phyloP scores from a whole-genome alignment of 306 rosid species.

The Prosopis cineraria region DNA sequence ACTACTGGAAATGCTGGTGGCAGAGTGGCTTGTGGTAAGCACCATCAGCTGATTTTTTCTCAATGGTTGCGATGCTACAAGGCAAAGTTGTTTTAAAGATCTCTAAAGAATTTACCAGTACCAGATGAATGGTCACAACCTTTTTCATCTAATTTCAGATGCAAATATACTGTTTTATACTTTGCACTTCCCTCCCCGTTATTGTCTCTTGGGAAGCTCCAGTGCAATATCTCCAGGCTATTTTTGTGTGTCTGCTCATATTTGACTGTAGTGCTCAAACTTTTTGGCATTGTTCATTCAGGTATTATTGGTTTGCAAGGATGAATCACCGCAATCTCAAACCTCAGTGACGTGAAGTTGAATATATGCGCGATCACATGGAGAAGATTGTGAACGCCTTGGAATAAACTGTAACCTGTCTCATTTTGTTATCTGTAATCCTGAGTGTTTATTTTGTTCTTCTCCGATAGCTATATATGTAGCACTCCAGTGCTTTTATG shows the following conservation, averaged over 20 bases:
- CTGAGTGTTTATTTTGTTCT: constrained; percentile 12
- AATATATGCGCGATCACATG: background rate
- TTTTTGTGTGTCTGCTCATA: background rate
- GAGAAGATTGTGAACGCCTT: background rate
- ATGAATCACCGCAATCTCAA: constrained; percentile 34
- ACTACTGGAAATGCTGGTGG: constrained; percentile 97
- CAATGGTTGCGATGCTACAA: background rate
- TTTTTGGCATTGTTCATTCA: constrained; percentile 24
- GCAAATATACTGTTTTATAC: background rate
- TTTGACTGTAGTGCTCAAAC: constrained; percentile 7
- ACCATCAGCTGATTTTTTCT: background rate
- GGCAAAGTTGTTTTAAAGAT: background rate
- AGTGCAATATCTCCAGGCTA: background rate
- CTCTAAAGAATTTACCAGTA: background rate
- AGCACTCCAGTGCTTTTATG: background rate
- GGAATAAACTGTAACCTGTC: constrained; percentile 38
- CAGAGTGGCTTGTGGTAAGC: constrained; percentile 89
- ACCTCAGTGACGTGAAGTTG: constrained; percentile 7
- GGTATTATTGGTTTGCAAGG: constrained; percentile 92
- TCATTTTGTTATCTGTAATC: constrained; percentile 38
- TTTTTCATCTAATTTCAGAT: background rate
- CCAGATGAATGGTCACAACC: background rate
- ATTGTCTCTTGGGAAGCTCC: background rate
- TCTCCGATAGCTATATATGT: constrained; percentile 20
- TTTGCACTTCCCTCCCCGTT: background rate